A percentile compares a stretch with the other conserved stretches of the same genome.
Conservation (phyloP, 805 yeast species). For the Yamadazyma endophytica region DNA sequence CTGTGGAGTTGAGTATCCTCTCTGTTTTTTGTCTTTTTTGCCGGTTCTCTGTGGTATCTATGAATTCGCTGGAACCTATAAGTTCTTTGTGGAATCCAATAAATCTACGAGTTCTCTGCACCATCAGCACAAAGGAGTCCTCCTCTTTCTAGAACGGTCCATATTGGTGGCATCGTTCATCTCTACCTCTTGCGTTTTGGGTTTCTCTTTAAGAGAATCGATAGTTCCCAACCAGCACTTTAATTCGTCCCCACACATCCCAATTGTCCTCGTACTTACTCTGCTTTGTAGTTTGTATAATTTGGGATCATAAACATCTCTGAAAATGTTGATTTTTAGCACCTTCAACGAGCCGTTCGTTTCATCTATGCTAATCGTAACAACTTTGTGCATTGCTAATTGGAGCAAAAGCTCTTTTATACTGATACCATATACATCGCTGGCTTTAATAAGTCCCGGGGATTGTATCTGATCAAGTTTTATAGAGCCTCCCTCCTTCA, state of each 20-base stretch:
- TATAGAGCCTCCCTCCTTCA: constrained; percentile 7
- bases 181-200: constrained; percentile 7
- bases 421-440: too few relatives aligned
- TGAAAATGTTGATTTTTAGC: constrained; percentile 13
- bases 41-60: too few relatives aligned
- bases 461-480: neutral
- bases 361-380: constrained; percentile 27
- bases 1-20: neutral
- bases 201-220: constrained; percentile 11
- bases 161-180: neutral
- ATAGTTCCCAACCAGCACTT: constrained; percentile 23
- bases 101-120: too few relatives aligned
- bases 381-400: constrained; percentile 10
- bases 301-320: constrained; percentile 30
- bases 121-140: too few relatives aligned
- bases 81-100: too few relatives aligned
- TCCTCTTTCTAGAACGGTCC: constrained; percentile 6
- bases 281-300: constrained; percentile 19
- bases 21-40: neutral
- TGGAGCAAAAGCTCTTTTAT: constrained; percentile 6
- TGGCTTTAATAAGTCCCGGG: neutral
- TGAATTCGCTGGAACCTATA: too few relatives aligned
- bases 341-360: constrained; percentile 14
- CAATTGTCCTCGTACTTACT: constrained; percentile 13
- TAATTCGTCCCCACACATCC: constrained; percentile 14